Base-by-base conservation (phyloP, 306 rosid species). In the Castanopsis chinensis region DNA sequence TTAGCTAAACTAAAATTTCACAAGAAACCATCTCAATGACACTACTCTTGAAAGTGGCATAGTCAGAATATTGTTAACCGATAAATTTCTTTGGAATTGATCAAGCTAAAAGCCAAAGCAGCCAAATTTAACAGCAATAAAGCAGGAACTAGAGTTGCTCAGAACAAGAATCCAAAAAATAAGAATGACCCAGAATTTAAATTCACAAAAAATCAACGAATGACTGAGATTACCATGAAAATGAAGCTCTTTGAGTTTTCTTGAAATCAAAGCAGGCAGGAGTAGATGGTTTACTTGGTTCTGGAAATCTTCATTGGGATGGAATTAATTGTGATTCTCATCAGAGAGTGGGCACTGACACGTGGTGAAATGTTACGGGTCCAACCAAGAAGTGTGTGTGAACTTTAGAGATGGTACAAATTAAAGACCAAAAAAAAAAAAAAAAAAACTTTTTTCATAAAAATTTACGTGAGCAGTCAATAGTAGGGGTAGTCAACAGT, bases 351-450 rank as follows among this genome's bases (percentile, higher is more conserved):
- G 71, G 10, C 10, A 8, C 11, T 18, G 63, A 41, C 82, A 84
- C 82, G 54, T 80, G 75, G 79, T 3, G 56, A 58, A 21, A 53
- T 5, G 15, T 25, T 21, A 63, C 11, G 52, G 71, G 77, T 17
- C 3, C 12, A 49, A 64, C 49, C 25, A 35, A 35, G 60, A 69
- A 45, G 76, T 7, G 53, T 51, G 58, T 41, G 68, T 15, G 61
- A 25, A 49, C 69, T 14, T 6, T 37, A 37, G 43, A 14, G 69
- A 30, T 32, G 18, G 21, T 65, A 17, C 45, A 30, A 30, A 32
- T 21, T 37, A 41, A 41, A 7, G 45, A 8, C 45, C 11, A 41
- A 41, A 41, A 41, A 41, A 1, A 35, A 43, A 7, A 6, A 1
- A 45, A 49, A 10, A 12, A 12, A 12, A 49, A 49, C 15, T 2